Conservation (phyloP, 768 basidiomycete species). For the Albatrellus ellisii region DNA sequence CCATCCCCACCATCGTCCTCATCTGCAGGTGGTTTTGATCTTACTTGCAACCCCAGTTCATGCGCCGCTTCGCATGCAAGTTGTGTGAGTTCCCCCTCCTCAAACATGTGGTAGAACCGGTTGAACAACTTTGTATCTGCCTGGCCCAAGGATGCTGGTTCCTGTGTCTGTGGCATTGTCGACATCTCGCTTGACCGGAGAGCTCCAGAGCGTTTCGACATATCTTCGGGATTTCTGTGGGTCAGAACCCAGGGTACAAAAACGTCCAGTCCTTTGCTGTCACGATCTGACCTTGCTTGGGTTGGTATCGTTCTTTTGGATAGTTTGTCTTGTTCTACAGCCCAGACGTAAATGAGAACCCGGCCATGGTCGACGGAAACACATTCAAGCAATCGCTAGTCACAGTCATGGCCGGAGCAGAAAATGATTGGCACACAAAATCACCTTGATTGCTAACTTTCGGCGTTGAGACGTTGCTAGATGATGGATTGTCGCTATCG, state of each 20-base stretch:
- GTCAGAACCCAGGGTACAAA: slow-evolving; percentile 79
- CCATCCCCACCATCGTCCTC: slow-evolving; percentile 5
- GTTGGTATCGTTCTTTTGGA: slow-evolving; percentile 59
- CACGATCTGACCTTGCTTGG: slow-evolving; percentile 18
- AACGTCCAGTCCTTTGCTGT: slow-evolving; percentile 52
- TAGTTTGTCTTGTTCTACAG: slow-evolving; percentile 78
- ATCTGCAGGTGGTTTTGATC: slow-evolving; percentile 16
- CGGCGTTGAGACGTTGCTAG: slow-evolving; percentile 72
- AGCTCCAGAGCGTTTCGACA: slow-evolving; percentile 13
- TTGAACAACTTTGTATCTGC: slow-evolving; percentile 41
- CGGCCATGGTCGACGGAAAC: slow-evolving; percentile 64
- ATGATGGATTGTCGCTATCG: slow-evolving; percentile 97
- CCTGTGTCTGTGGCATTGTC: background rate
- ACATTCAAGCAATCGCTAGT: slow-evolving; percentile 46
- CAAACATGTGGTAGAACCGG: slow-evolving; percentile 96
- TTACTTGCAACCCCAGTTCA: slow-evolving; percentile 41
- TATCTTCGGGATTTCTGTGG: slow-evolving; percentile 11
- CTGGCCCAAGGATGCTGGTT: background rate
- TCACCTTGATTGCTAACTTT: slow-evolving; percentile 58
- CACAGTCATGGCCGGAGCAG: background rate
- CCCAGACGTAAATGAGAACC: slow-evolving; percentile 92
- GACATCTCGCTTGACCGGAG: background rate
- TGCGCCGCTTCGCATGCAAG: slow-evolving; percentile 53
- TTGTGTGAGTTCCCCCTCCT: slow-evolving; percentile 55
- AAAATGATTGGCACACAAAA: slow-evolving; percentile 6